Base-by-base conservation (phyloP, 2,329 filamentous ascomycete species). In the Colletotrichum orchidophilum region DNA sequence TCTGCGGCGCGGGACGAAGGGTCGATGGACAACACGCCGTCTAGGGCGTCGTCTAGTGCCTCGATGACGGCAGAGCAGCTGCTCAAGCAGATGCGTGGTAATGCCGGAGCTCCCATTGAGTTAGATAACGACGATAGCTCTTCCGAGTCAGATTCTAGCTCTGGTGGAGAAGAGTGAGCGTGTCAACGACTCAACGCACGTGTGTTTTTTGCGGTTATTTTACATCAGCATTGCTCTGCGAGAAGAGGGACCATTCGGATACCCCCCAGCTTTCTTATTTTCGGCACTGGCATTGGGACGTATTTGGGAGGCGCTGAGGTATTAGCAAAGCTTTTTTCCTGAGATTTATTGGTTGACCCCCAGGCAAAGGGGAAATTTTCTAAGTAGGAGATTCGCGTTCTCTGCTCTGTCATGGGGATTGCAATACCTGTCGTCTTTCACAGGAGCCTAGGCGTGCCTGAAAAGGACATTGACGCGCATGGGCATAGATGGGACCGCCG, bases 41-140 rank as follows among this genome's bases (percentile, higher is more conserved):
- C 64, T 7, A 67, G 70, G 31, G 75, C 72, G 27, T 75, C 76
- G 21, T 70, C 73, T 24, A 74, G 75, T 33, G 77, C 78, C 18
- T 75, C 76, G 12, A 77, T 81, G 77, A 67, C 68, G 39, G 63
- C 64, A 11, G 39, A 68, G 24, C 27, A 53, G 12, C 31, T 68
- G 31, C 64, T 63, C 11, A 42, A 31, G 29, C 55, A 62, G 50
- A 42, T 62, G 29, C 18, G 57, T 18, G 54, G 54, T 8, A 27
- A 29, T 8, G 31, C 42, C 2, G 21, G 64, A 5, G 33, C 31
- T 11, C 27, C 52, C 11, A 42, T 31, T 12, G 60, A 68, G 11
- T 39, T 66, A 15, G 60, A 50, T 9, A 24, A 66, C 26, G 58
- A 18, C 3, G 63, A 63, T 3, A 29, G 27, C 8, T 60, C 58